A percentile compares a stretch with the other conserved stretches of the same genome.
These are phyloP conservation scores for Coffea eugenioides DNA, from an alignment of 257 asterid species.

Conservation along the genomic window DNA sequence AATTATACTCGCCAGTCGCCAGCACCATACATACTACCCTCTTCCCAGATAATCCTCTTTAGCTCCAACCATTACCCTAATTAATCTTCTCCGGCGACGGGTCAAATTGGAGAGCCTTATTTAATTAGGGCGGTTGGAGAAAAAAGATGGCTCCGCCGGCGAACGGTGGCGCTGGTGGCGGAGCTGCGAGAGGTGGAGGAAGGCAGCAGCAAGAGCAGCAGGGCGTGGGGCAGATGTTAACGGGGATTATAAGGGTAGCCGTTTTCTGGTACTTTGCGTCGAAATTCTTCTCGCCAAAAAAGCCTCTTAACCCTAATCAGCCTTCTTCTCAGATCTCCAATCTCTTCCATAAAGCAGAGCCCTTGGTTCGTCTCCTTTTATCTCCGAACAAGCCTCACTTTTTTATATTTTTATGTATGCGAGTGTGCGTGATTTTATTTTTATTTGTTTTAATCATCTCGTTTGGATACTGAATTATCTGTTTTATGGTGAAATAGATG, in stretches of 20 bases:
- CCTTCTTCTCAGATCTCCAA: slow-evolving; percentile 88
- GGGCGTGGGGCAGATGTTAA: slow-evolving; percentile 81
- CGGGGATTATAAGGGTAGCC: slow-evolving; percentile 79
- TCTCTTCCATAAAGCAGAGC: slow-evolving; percentile 80
- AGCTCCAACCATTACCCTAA: neutral
- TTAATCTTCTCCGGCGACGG: neutral
- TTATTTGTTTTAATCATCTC: neutral
- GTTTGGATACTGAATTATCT: too few species aligned
- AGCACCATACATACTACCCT: too few species aligned
- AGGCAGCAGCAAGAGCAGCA: slow-evolving; percentile 47
- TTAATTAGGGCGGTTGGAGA: neutral
- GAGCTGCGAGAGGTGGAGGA: slow-evolving; percentile 44
- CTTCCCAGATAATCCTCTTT: too few species aligned
- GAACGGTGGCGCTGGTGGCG: slow-evolving; percentile 42
- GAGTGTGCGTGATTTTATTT: neutral
- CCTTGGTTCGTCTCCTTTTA: slow-evolving; percentile 46
- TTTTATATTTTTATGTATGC: neutral
- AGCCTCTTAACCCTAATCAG: slow-evolving; percentile 41
- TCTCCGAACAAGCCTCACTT: neutral
- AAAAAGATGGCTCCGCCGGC: slow-evolving; percentile 20
- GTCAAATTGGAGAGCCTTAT: neutral
- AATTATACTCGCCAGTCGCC: too few species aligned
- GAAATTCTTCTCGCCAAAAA: slow-evolving; percentile 80
- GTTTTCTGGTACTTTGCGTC: slow-evolving; percentile 98
- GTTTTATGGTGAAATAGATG: too few species aligned